Evolutionary conservation across 106 monocot genomes (phyloP).

Genomic region (Allium cepa): DNA sequence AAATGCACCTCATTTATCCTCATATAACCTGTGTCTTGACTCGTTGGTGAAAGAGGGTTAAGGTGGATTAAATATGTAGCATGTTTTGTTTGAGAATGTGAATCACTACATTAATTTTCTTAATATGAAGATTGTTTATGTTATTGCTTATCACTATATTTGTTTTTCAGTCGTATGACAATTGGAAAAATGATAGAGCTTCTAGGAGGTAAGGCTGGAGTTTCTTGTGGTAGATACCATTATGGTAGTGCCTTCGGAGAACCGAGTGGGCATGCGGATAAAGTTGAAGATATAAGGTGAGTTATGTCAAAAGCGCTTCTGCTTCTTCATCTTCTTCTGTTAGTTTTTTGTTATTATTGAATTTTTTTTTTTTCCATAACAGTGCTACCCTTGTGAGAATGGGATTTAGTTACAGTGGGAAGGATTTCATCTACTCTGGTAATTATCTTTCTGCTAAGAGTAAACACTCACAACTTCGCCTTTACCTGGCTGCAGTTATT

Average conservation of each 20-base stretch:
- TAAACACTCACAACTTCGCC: too few species aligned
- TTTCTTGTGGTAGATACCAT: constrained; percentile 83
- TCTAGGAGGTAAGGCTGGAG: constrained; percentile 95
- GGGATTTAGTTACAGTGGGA: constrained; percentile 80
- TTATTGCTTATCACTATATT: background rate
- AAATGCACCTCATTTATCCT: too few species aligned
- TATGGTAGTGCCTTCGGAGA: constrained; percentile 99
- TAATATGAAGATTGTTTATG: too few species aligned
- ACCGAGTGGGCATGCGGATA: constrained; percentile 93
- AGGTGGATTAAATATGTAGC: too few species aligned
- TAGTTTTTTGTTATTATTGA: background rate
- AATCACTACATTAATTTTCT: too few species aligned
- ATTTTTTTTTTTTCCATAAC: constrained; percentile 4
- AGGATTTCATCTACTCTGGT: constrained; percentile 84
- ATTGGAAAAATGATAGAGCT: constrained; percentile 99
- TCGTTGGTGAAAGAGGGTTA: too few species aligned
- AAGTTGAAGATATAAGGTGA: constrained; percentile 92
- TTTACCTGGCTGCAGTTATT: too few species aligned
- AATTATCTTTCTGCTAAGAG: background rate
- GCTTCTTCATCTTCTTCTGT: too few species aligned
- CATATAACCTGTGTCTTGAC: too few species aligned
- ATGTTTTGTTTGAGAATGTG: too few species aligned
- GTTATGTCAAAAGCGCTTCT: background rate
- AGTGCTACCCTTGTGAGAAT: constrained; percentile 60
- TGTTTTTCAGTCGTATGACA: constrained; percentile 78